Evolutionary conservation across 2,329 filamentous ascomycete genomes (phyloP), one percentile per base, ranked within the genome.

Genomic region (Bretziella fagacearum): DNA sequence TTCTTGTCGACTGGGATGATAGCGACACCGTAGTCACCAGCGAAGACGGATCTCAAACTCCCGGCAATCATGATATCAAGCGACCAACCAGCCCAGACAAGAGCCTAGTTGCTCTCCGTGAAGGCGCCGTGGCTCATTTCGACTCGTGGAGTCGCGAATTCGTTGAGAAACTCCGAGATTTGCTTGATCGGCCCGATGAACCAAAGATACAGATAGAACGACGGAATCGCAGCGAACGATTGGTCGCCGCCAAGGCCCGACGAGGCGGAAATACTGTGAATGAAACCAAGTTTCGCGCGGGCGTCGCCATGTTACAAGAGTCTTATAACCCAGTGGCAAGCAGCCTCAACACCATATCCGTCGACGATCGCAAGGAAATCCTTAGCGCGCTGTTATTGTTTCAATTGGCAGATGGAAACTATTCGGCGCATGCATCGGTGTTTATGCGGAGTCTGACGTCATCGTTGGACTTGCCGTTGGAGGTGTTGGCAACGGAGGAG

Each of bases 351-450:
- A 71, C 71, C 1, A 64, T 84, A 2, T 64, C 74, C 0, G 59
- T 68, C 18, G 66, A 69, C 33, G 77, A 81, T 54, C 67, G 77
- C 35, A 65, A 68, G 37, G 70, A 84, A 50, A 69, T 79, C 2
- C 61, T 89, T 10, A 80, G 83, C 59, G 79, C 79, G 15, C 61
- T 84, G 6, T 63, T 89, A 6, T 67, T 91, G 1, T 64, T 87
- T 3, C 61, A 87, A 5, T 66, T 91, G 2, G 81, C 79, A 7
- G 66, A 81, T 1, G 79, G 85, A 29, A 76, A 77, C 52, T 91
- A 91, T 58, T 78, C 74, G 18, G 80, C 81, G 3, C 73, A 85
- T 57, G 84, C 83, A 1, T 70, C 84, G 7, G 68, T 77, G 1
- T 60, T 91, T 25, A 65, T 83, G 8, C 68, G 84, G 25, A 71